Base-by-base conservation (phyloP, 75 land plant genomes). In the Picea sitchensis region DNA sequence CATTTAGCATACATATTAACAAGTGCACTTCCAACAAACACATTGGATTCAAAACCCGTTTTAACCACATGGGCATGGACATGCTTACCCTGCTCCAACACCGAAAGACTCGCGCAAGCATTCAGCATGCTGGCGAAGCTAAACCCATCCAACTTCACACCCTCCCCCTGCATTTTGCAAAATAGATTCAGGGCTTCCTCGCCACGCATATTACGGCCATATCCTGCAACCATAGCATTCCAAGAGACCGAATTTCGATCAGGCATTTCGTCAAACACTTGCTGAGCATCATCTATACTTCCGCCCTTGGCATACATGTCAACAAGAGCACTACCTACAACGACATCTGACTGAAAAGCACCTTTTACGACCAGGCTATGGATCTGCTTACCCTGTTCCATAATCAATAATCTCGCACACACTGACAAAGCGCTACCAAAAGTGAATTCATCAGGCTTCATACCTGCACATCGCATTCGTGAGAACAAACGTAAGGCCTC, bases 251-350 rank as follows among this genome's bases (percentile, higher is more conserved):
- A 62, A 67, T 80, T 68, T 31, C 54, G 57, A 4, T 7, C 38
- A 34, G 61, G 11, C 69, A 84, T 81, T 18, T 58, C 56, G 32
- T 84, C 83, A 59, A 84, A 84, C 14, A 76, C 18, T 12, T 76
- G 21, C 30, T 65, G 34, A 3, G 83, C 86, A 65, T 77, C 76
- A 38, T 26, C n/a, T 31, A 84, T n/a, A 57, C 41, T 67, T 15
- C 86, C 83, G 51, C 80, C 54, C 20, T 77, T 81, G n/a, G 69
- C 84, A 77, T 84, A 84, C 84, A 85, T 82, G 26, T 78, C 84
- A 3, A 85, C 54, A 73, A 82, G 73, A 15, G 67, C 47, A 20
- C 51, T 85, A 8, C 75, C 75, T 34, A 78, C 59, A 1, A 9
- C 12, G 20, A 77, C 59, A 75, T 79, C 72, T 21, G 57, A 17